Percentiles rank a stretch among this genome's conserved stretches.
These are phyloP conservation scores for Arthroderma sp. DNA, from an alignment of 2,329 filamentous ascomycete genomes.

Conservation along the genomic window DNA sequence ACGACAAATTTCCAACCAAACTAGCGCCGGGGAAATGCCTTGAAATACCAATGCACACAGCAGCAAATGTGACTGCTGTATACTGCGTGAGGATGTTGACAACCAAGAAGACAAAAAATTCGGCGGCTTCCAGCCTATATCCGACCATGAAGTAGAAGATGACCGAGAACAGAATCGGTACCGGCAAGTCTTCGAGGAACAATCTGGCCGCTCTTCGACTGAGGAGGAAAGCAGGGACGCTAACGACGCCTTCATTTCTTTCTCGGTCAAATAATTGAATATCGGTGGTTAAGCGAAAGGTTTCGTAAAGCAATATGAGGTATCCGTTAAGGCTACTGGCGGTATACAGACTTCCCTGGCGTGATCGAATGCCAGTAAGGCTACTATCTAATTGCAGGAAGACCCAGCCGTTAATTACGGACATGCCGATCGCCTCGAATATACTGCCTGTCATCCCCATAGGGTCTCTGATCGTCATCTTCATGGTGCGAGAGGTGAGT, in stretches of 20 bases:
- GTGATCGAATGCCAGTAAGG: constrained; percentile 58
- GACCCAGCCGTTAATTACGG: constrained; percentile 58
- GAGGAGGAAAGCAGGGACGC: constrained; percentile 54
- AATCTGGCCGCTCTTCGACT: constrained; percentile 57
- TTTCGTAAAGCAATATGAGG: constrained; percentile 62
- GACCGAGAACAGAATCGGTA: constrained; percentile 55
- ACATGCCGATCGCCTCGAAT: constrained; percentile 57
- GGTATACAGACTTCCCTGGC: constrained; percentile 60
- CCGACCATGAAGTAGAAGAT: constrained; percentile 71
- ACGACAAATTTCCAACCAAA: constrained; percentile 58
- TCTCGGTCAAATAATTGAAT: constrained; percentile 67
- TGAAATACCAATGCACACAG: constrained; percentile 51
- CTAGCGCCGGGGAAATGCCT: constrained; percentile 58
- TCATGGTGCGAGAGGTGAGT: constrained; percentile 55
- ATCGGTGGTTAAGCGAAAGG: constrained; percentile 60
- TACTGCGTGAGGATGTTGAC: constrained; percentile 59
- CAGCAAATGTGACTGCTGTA: constrained; percentile 58
- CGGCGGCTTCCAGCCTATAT: constrained; percentile 48
- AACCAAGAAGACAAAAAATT: constrained; percentile 61
- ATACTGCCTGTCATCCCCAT: constrained; percentile 61
- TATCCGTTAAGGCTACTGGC: constrained; percentile 62
- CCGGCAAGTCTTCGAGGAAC: constrained; percentile 58
- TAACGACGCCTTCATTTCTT: constrained; percentile 57
- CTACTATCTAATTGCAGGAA: constrained; percentile 54
- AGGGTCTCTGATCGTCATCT: constrained; percentile 62